These are phyloP conservation scores for Sporopachydermia quercuum DNA, from an alignment of 805 yeast species.

Conservation along the genomic window DNA sequence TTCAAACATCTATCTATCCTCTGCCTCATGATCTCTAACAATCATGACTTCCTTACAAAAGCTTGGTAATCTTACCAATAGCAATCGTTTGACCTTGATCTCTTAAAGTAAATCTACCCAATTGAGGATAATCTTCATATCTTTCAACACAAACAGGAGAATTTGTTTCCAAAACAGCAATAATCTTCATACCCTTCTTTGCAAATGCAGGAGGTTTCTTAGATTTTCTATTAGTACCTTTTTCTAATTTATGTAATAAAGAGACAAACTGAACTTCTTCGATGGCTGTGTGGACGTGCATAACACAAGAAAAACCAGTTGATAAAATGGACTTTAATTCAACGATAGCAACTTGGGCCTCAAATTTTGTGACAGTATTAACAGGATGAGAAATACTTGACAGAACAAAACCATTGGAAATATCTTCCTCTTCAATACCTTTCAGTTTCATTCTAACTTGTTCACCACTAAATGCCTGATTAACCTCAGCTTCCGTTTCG, in stretches of 20 bases:
- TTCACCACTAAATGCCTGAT: conserved; percentile 86
- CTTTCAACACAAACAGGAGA: conserved; percentile 89
- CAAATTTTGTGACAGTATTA: conserved; percentile 77
- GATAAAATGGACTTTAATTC: conserved; percentile 91
- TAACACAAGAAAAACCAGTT: conserved; percentile 92
- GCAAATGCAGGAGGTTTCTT: conserved; percentile 98
- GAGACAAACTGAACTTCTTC: conserved; percentile 81
- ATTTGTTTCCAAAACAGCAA: conserved; percentile 69
- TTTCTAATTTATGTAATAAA: conserved; percentile 84
- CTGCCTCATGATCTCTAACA: too few species aligned
- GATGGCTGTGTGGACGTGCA: conserved; percentile 97
- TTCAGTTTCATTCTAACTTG: conserved; percentile 87
- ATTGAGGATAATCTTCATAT: conserved; percentile 82
- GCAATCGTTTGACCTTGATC: conserved; percentile 98
- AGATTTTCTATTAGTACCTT: conserved; percentile 91
- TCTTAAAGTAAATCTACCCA: conserved; percentile 96
- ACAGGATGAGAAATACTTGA: conserved; percentile 81
- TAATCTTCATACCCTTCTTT: conserved; percentile 96
- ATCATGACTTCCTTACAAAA: conserved; percentile 48
- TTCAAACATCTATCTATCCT: too few species aligned
- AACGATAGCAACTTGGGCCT: conserved; percentile 93
- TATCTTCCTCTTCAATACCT: conserved; percentile 96
- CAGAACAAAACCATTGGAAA: conserved; percentile 80
- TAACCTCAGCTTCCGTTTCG: conserved; percentile 92
- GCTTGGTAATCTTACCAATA: conserved; percentile 91